These are phyloP conservation scores for Comarum palustre DNA, from an alignment of 306 rosid species.

Conservation along the genomic window DNA sequence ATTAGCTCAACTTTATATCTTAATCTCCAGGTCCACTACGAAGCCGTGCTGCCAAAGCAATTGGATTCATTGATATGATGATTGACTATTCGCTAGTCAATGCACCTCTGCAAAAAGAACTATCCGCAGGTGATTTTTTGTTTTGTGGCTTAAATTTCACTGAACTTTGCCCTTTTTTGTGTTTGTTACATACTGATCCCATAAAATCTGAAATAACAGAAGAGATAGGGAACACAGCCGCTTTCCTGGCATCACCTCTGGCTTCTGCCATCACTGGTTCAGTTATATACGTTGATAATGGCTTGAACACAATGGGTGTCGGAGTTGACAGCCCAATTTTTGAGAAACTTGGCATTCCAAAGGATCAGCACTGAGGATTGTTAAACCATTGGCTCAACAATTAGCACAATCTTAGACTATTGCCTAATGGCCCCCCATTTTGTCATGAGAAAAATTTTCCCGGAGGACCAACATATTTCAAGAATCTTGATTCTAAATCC, in stretches of 20 bases:
- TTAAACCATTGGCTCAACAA: background rate
- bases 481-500: background rate
- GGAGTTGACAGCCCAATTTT: slow-evolving; percentile 68
- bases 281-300: slow-evolving; percentile 72
- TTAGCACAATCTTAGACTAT: background rate
- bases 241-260: slow-evolving; percentile 78
- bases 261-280: slow-evolving; percentile 89
- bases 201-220: slow-evolving; percentile 47
- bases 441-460: slow-evolving; percentile 12
- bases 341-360: slow-evolving; percentile 43
- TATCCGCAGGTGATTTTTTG: slow-evolving; percentile 60
- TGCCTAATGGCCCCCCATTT: slow-evolving; percentile 2
- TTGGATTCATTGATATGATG: slow-evolving; percentile 95
- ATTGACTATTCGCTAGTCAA: slow-evolving; percentile 76
- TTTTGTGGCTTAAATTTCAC: background rate
- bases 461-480: background rate
- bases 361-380: slow-evolving; percentile 28
- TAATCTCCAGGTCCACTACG: slow-evolving; percentile 68
- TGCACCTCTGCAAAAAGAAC: slow-evolving; percentile 86
- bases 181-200: slow-evolving; percentile 1
- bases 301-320: slow-evolving; percentile 90
- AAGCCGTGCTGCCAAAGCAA: slow-evolving; percentile 97
- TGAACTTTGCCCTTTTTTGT: background rate
- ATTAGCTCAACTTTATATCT: background rate
- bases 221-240: slow-evolving; percentile 81